Base-by-base conservation (phyloP, 257 asterid genomes). In the Rauvolfia tetraphylla region DNA sequence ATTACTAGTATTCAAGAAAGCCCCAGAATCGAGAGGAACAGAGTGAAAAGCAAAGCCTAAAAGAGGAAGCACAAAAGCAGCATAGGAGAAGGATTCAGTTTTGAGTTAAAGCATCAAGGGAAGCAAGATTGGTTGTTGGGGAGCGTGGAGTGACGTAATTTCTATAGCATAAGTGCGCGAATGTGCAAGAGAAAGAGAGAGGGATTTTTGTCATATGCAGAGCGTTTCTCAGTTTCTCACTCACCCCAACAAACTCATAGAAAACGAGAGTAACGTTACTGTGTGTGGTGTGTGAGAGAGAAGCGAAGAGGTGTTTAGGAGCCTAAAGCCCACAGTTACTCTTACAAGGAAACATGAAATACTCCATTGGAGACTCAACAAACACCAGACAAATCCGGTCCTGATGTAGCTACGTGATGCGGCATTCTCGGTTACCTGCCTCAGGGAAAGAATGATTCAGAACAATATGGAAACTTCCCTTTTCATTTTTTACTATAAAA, bases 191-290 rank as follows among this genome's bases (percentile, higher is more conserved):
- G 71, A 71, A 59, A 38, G 71, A 75, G 67, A 72, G 74, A 75
- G 72, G 27, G 70, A 74, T 57, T 68, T 18, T 39, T 68, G 51
- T 74, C 68, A 25, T 82, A 83, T 85, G 83, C 87, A 83, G 81
- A n/a, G 54, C 79, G 89, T 88, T 82, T 86, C 89, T n/a, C n/a
- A n/a, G n/a, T 85, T 78, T 87, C 88, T 41, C 78, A n/a, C n/a
- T n/a, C n/a, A n/a, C n/a, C n/a, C 72, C 88, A 82, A 85, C 90
- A 85, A 86, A 88, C 77, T 25, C 79, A 41, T 31, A 44, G 38
- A 71, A 1, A 41, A 29, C 23, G 23, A 42, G 33, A 27, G 7
- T 18, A 36, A 7, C 68, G 54, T 23, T 57, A 51, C 33, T 6
- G 9, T 15, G 15, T 46, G n/a, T 53, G 46, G 27, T 27, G 44